Base-by-base conservation (phyloP, 345 rosid genomes). In the Citrus unshiu region DNA sequence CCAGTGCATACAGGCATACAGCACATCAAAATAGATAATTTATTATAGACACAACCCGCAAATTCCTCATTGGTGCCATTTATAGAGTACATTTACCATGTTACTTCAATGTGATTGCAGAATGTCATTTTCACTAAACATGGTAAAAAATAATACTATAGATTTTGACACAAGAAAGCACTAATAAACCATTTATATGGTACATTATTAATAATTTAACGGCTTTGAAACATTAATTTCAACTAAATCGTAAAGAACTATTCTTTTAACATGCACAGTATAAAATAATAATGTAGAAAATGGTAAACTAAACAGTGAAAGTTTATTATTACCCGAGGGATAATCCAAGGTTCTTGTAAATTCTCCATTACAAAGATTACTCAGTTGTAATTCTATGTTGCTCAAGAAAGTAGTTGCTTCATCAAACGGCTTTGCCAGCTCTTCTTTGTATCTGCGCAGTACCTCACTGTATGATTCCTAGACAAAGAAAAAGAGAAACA, bases 381-480 rank as follows among this genome's bases (percentile, higher is more conserved):
- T 87, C 3, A 91, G 87, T 74, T 90, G 91, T 65, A 91, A 90
- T 81, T 90, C 88, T 27, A 91, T 91, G 91, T 73, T 72, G 81
- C 61, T 87, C 56, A 91, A 80, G 87, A 91, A 91, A 35, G 81
- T 62, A 29, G 88, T 79, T 10, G 92, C 93, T 84, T 90, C 93
- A 72, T 90, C 82, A 30, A 90, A 86, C 16, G 91, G 91, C 86
- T 82, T 90, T 56, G 91, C 83, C 67, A 91, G 78, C 80, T 91
- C 95, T 77, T 85, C 89, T 77, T 90, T 91, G 87, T 79, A 91
- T 79, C 84, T 86, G 18, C 70, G 85, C 46, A 91, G 91, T 27
- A 87, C 68, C 79, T 88, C 80, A 85, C 93, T 88, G 73, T 91
- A 91, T 43, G 93, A 87, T 79, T 84, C 89, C 95, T 91, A 69